These are phyloP conservation scores for Trichoderma gamsii DNA, from an alignment of 495 filamentous ascomycete species.

Conservation along the genomic window DNA sequence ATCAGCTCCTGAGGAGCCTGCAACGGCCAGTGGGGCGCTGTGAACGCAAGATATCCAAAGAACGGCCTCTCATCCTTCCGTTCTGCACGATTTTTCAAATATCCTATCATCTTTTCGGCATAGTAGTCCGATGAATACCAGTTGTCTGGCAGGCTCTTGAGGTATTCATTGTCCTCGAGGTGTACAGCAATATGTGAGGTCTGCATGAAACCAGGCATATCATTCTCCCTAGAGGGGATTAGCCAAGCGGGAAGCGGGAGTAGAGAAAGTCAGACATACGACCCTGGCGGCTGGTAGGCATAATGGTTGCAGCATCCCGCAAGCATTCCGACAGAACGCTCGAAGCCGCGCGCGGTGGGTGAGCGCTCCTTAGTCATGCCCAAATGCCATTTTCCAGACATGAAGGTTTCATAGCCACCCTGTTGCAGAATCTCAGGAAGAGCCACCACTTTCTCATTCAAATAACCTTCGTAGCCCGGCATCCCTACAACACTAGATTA, in stretches of 20 bases:
- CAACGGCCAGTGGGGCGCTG: neutral
- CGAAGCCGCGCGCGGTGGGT: neutral
- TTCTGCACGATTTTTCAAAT: neutral
- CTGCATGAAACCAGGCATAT: neutral
- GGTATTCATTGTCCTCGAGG: too few relatives aligned
- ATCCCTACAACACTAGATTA: too few relatives aligned
- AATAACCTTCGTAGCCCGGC: neutral
- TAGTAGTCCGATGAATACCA: neutral
- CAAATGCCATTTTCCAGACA: neutral
- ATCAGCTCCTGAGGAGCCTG: neutral
- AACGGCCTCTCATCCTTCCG: neutral
- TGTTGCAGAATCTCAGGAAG: neutral
- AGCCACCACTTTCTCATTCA: neutral
- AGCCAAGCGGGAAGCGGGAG: too few relatives aligned
- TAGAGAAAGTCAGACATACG: too few relatives aligned
- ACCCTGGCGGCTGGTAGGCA: neutral
- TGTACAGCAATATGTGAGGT: too few relatives aligned
- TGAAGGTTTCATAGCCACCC: neutral
- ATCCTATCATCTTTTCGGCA: neutral
- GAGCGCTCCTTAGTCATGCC: too few relatives aligned
- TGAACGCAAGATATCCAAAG: neutral
- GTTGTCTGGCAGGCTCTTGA: too few relatives aligned
- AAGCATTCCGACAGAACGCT: neutral
- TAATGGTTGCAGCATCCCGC: neutral
- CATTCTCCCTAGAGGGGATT: neutral